phyloP scores from a whole-genome alignment of 495 filamentous ascomycete genomes.

The Penicillium paradoxum region DNA sequence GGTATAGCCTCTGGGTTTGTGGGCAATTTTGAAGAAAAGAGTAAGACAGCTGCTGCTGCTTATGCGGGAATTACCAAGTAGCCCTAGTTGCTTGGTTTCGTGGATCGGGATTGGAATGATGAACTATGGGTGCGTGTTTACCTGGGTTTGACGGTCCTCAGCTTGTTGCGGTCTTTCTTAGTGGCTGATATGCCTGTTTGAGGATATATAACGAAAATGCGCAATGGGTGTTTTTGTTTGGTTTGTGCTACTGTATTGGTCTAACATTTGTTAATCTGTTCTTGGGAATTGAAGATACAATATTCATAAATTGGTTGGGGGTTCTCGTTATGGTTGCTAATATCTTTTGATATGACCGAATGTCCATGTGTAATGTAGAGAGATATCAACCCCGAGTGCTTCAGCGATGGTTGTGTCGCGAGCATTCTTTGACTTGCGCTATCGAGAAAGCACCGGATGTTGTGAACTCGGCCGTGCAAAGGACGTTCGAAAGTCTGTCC shows the following conservation, averaged over 20 bases:
- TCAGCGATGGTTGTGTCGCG: not conserved
- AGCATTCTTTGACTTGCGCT: not conserved
- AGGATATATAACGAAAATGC: not conserved
- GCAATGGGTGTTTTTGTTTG: not conserved
- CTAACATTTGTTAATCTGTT: not conserved
- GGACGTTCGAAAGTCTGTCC: not conserved
- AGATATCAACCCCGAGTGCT: not conserved
- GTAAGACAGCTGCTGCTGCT: constrained; percentile 18
- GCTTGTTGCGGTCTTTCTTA: not conserved
- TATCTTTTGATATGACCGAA: constrained; percentile 4
- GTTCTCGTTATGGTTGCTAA: constrained; percentile 3
- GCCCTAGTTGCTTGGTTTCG: not conserved
- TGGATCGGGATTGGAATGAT: not conserved
- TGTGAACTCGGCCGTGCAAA: not conserved
- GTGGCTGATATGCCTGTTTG: not conserved
- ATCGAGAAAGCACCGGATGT: not conserved
- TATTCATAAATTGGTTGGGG: constrained; percentile 9
- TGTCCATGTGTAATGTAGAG: not conserved
- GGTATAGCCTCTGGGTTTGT: constrained; percentile 53
- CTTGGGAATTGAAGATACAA: constrained; percentile 4
- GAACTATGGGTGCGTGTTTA: not conserved
- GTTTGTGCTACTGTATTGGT: not conserved
- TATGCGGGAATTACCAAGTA: constrained; percentile 5
- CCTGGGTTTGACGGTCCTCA: not conserved
- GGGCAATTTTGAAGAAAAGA: constrained; percentile 41